Evolutionary conservation across 2,329 filamentous ascomycete species (phyloP).

Genomic region (Neonectria punicea): DNA sequence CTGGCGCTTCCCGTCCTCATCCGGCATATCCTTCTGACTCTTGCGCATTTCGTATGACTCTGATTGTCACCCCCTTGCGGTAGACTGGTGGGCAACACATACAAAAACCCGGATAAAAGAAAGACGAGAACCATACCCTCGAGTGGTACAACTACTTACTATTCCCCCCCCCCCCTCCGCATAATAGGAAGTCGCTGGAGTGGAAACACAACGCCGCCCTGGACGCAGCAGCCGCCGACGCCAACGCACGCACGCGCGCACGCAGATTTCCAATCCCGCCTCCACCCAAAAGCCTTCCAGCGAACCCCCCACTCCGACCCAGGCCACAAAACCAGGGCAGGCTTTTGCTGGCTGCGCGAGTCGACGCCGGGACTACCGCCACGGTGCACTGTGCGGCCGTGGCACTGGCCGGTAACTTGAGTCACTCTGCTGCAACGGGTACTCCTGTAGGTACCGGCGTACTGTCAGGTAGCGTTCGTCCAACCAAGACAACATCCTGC

Average conservation of each 20-base stretch:
- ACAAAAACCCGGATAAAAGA: neutral
- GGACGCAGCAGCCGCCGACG: slow-evolving; percentile 19
- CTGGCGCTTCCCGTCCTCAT: neutral
- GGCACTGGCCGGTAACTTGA: neutral
- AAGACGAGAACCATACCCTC: neutral
- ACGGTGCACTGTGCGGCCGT: slow-evolving; percentile 10
- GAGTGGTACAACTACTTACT: neutral
- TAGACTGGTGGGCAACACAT: neutral
- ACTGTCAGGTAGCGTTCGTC: slow-evolving; percentile 19
- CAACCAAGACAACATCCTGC: slow-evolving; percentile 19
- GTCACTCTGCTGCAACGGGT: slow-evolving; percentile 6
- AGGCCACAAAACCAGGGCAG: slow-evolving; percentile 3
- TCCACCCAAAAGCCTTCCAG: slow-evolving; percentile 27
- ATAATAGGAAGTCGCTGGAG: no score
- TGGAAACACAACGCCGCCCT: neutral
- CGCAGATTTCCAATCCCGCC: slow-evolving; percentile 39
- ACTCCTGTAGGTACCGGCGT: slow-evolving; percentile 22
- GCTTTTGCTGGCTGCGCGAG: slow-evolving; percentile 5
- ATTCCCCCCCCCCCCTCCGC: neutral
- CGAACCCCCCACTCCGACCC: slow-evolving; percentile 29
- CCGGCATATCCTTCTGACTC: slow-evolving; percentile 5
- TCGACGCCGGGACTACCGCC: neutral
- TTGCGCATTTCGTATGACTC: neutral
- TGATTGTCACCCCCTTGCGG: neutral
- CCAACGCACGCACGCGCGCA: slow-evolving; percentile 23